phyloP scores from a whole-genome alignment of 2,329 filamentous ascomycete genomes.

The Paramyrothecium roridum region DNA sequence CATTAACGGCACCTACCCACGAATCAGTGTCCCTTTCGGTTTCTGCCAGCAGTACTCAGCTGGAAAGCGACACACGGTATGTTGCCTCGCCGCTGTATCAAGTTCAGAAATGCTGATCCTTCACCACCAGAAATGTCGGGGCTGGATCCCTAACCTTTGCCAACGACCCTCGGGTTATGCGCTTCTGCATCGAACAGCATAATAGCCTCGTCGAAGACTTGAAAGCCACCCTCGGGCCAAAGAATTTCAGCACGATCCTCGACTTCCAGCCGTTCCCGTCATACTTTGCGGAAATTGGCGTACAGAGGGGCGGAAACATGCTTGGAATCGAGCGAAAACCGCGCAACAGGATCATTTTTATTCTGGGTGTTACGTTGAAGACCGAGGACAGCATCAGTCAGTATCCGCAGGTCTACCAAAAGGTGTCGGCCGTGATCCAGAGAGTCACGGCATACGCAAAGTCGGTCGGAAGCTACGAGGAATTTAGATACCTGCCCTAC shows the following conservation, averaged over 20 bases:
- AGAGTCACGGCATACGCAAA: conserved; percentile 14
- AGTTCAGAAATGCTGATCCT: background rate
- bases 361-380: background rate
- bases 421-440: background rate
- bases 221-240: background rate
- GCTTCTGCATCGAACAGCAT: background rate
- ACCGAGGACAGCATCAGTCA: background rate
- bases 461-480: conserved; percentile 14
- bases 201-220: background rate
- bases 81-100: background rate
- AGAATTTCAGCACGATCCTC: conserved; percentile 2
- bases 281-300: conserved; percentile 1
- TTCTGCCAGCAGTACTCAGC: background rate
- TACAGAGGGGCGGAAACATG: conserved; percentile 4
- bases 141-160: background rate
- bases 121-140: background rate
- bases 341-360: background rate
- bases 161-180: background rate
- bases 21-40: background rate
- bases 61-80: background rate
- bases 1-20: background rate
- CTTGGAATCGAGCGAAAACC: background rate
- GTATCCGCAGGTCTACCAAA: background rate
- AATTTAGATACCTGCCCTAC: conserved; percentile 28
- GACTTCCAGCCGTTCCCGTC: background rate